Evolutionary conservation across 345 rosid species (phyloP), one percentile per base, ranked within the genome.

Genomic region (Gossypium longicalyx): DNA sequence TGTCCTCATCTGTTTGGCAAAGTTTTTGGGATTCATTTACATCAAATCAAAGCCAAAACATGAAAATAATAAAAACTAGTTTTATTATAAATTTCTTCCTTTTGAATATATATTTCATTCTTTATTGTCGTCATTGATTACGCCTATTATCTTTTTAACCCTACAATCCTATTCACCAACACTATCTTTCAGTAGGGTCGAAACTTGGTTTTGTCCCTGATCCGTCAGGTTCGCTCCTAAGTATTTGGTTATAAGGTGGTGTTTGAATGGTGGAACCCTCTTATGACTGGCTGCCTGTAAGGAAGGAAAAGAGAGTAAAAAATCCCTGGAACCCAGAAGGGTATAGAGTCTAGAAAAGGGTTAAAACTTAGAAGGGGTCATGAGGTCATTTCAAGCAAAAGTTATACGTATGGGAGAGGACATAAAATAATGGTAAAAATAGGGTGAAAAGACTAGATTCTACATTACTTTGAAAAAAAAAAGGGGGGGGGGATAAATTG

Each of bases 1-100:
- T 17, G 63, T 77, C 77, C 73, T 27, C 58, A 29, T 60, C 53
- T 43, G 22, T 56, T 71, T 9, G 62, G 45, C 69, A 64, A 44
- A 20, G 70, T 38, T 63, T 17, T 65, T 2, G 52, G 17, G 27
- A 48, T 48, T 48, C 52, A 48, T 71, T 29, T 66, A 54, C 25
- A 71, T 52, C 57, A 51, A 51, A 52, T 16, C 72, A 48, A 19
- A 54, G 20, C 25, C 38, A 22, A 34, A 34, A 22, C 19, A 58
- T 20, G 17, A 47, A 20, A 12, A 56, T 34, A 29, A 34, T 15
- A 27, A 61, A 15, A n/a, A 41, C 25, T n/a, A 64, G 15, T 64
- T 10, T 16, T 29, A n/a, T 10, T 47, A 47, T 47, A 47, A 1
- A 5, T 34, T 34, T 34, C 41, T 34, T 47, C 12, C 12, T 10